phyloP scores from a whole-genome alignment of 208 protist species.

The Balamuthia mandrillaris region DNA sequence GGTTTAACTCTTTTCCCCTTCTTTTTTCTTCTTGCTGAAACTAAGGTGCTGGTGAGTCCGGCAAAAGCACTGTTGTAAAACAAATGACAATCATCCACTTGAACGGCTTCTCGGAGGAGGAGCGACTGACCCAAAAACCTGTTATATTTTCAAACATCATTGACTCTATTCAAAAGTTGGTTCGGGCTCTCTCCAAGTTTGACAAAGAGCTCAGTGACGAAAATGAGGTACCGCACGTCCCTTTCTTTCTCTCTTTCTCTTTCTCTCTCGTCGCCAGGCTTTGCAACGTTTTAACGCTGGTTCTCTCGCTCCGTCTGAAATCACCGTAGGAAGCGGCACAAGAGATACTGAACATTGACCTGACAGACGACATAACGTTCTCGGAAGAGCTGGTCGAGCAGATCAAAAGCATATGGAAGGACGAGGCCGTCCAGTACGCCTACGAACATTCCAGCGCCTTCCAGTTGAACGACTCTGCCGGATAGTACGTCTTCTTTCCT shows the following conservation, averaged over 20 bases:
- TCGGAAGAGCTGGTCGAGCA: constrained; percentile 15
- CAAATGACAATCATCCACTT: constrained; percentile 78
- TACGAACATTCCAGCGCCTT: constrained; percentile 62
- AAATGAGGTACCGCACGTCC: neutral
- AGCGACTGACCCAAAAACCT: constrained; percentile 42
- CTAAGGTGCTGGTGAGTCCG: constrained; percentile 70
- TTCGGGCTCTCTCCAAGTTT: constrained; percentile 21
- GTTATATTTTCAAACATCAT: constrained; percentile 67
- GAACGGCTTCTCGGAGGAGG: constrained; percentile 65
- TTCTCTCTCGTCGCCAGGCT: neutral
- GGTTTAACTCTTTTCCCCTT: neutral
- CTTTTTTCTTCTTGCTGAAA: neutral
- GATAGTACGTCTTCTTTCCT: no score
- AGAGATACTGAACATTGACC: neutral
- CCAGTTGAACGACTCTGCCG: constrained; percentile 69
- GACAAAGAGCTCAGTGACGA: neutral
- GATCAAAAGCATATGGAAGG: constrained; percentile 58
- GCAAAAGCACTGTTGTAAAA: constrained; percentile 77
- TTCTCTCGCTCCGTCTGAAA: neutral
- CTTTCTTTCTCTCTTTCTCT: neutral
- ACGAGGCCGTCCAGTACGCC: constrained; percentile 57
- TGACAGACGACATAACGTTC: no score
- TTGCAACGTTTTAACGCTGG: neutral
- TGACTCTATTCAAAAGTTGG: constrained; percentile 56
- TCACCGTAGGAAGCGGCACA: neutral